Percentiles rank a stretch among this genome's conserved stretches.
Evolutionary conservation across 441 rosid species (phyloP).

Genomic region (Macaranga tanarius): DNA sequence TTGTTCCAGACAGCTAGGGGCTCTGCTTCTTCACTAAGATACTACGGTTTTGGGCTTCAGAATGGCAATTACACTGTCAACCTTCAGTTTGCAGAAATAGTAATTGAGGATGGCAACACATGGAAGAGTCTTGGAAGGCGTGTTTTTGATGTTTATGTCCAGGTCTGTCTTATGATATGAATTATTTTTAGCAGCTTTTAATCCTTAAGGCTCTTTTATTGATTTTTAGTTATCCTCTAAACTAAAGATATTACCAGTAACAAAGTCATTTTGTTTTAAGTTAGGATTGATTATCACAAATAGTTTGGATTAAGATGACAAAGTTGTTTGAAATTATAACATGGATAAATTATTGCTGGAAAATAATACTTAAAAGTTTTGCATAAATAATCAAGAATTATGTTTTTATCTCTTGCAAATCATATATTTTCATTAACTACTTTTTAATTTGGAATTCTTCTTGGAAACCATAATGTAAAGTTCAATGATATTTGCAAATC

Average conservation of each 20-base stretch:
- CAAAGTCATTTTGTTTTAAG: not conserved
- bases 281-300: not conserved
- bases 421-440: too few species aligned
- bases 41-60: conserved; percentile 74
- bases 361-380: not conserved
- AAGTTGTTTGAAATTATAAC: not conserved
- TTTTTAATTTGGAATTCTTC: too few species aligned
- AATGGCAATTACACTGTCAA: conserved; percentile 58
- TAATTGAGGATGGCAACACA: conserved; percentile 15
- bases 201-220: not conserved
- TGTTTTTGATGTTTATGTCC: conserved; percentile 53
- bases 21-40: conserved; percentile 72
- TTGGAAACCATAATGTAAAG: not conserved
- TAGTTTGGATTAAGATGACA: not conserved
- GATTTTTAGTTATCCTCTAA: not conserved
- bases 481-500: not conserved
- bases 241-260: not conserved
- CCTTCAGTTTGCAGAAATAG: conserved; percentile 37
- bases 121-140: conserved; percentile 46
- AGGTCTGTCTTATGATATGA: conserved; percentile 41
- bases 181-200: not conserved
- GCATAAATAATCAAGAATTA: not conserved
- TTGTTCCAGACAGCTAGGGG: conserved; percentile 54
- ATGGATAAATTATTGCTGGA: too few species aligned
- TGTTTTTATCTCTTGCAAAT: not conserved